A percentile compares a stretch with the other conserved stretches of the same genome.
Conservation (phyloP, 768 basidiomycete species). For the Collybia sp. region DNA sequence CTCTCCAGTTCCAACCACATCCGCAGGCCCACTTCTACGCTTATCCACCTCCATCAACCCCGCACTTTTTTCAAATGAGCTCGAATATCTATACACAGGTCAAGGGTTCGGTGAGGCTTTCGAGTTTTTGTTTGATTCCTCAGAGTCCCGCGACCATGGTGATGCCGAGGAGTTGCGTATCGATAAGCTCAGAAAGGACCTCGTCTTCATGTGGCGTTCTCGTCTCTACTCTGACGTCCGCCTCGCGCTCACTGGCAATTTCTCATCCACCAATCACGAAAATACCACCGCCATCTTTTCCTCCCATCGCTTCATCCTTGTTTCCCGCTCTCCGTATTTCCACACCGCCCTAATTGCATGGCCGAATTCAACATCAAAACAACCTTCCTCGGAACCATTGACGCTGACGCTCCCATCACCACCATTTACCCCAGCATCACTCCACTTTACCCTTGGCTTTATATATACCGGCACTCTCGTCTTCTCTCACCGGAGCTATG, state of each 20-base stretch:
- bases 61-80: conserved; percentile 80
- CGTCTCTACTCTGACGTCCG: conserved; percentile 91
- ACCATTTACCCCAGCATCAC: conserved; percentile 90
- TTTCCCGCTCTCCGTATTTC: conserved; percentile 88
- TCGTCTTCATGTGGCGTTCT: conserved; percentile 96
- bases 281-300: conserved; percentile 81
- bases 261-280: conserved; percentile 59
- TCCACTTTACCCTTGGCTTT: conserved; percentile 92
- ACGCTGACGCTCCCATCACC: conserved; percentile 80
- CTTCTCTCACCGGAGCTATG: conserved; percentile 90
- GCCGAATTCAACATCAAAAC: conserved; percentile 26
- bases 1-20: conserved; percentile 36
- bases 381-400: conserved; percentile 35
- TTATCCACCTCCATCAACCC: conserved; percentile 69
- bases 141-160: conserved; percentile 42
- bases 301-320: conserved; percentile 89
- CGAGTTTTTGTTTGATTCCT: conserved; percentile 79
- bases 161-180: conserved; percentile 50
- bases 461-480: conserved; percentile 93
- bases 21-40: conserved; percentile 46
- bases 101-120: conserved; percentile 86
- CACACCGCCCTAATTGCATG: conserved; percentile 72
- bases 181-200: conserved; percentile 87
- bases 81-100: conserved; percentile 94
- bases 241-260: conserved; percentile 70